Evolutionary conservation across 371 early-diverging fungal genomes (phyloP).

Genomic region (Coemansia sp.): DNA sequence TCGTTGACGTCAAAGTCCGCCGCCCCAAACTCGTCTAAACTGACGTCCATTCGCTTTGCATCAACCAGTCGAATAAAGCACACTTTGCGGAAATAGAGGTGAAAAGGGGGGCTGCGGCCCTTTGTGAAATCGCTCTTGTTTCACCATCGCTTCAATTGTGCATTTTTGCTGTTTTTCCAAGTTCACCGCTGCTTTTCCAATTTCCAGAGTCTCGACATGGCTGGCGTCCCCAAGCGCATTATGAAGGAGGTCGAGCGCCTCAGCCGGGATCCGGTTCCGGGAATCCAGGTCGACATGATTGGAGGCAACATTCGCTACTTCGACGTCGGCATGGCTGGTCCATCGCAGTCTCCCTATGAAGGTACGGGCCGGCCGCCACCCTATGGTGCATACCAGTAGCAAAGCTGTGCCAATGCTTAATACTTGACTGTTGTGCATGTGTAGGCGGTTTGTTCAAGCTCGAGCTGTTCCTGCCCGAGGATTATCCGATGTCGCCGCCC

Average conservation of each 20-base stretch:
- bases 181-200: background rate
- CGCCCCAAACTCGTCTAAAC: constrained; percentile 32
- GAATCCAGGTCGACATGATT: constrained; percentile 87
- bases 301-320: constrained; percentile 97
- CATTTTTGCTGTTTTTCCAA: background rate
- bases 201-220: constrained; percentile 4
- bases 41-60: constrained; percentile 21
- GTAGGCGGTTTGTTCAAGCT: constrained; percentile 95
- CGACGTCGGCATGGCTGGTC: constrained; percentile 97
- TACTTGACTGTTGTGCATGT: background rate
- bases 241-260: constrained; percentile 93
- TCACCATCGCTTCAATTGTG: background rate
- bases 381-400: background rate
- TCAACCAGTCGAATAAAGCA: background rate
- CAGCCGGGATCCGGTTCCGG: constrained; percentile 93
- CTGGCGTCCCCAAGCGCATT: constrained; percentile 30
- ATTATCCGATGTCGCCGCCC: constrained; percentile 99
- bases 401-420: background rate
- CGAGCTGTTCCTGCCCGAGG: constrained; percentile 95
- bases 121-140: background rate
- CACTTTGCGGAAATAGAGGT: background rate
- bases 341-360: constrained; percentile 96
- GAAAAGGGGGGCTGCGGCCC: background rate
- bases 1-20: constrained; percentile 28
- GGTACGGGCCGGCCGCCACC: constrained; percentile 58